Conservation (phyloP, 768 basidiomycete genomes). For the Fistulinella prunicolor region DNA sequence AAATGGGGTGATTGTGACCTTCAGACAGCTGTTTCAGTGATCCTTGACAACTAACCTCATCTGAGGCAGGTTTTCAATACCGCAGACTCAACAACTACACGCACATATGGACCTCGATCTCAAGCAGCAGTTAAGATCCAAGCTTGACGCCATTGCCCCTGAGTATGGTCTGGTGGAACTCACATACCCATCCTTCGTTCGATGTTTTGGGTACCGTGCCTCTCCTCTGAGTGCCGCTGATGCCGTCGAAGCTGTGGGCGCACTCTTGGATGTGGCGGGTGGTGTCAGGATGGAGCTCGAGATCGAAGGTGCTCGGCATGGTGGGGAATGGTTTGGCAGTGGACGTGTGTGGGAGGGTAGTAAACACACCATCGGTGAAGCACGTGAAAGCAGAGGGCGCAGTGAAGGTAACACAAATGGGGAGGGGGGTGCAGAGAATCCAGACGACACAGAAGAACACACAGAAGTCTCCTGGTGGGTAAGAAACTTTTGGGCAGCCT, state of each 20-base stretch:
- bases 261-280: conserved; percentile 86
- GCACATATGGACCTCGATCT: conserved; percentile 96
- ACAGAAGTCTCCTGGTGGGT: conserved; percentile 77
- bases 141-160: conserved; percentile 86
- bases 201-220: conserved; percentile 86
- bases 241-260: conserved; percentile 84
- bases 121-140: conserved; percentile 73
- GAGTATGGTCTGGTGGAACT: conserved; percentile 95
- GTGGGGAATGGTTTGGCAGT: conserved; percentile 95
- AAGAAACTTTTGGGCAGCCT: conserved; percentile 93
- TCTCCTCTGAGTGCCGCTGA: conserved; percentile 90
- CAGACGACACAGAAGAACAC: conserved; percentile 34
- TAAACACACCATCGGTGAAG: conserved; percentile 35
- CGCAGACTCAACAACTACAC: conserved; percentile 91
- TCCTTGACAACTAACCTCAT: conserved; percentile 7
- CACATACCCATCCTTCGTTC: conserved; percentile 89
- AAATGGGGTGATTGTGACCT: conserved; percentile 81
- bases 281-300: conserved; percentile 92
- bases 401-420: conserved; percentile 31
- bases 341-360: conserved; percentile 72
- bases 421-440: conserved; percentile 22
- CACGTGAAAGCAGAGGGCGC: conserved; percentile 28
- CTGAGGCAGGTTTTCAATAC: conserved; percentile 78
- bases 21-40: conserved; percentile 1
- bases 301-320: conserved; percentile 80